Conservation (phyloP, 2,329 filamentous ascomycete genomes). For the Geosmithia morbida region DNA sequence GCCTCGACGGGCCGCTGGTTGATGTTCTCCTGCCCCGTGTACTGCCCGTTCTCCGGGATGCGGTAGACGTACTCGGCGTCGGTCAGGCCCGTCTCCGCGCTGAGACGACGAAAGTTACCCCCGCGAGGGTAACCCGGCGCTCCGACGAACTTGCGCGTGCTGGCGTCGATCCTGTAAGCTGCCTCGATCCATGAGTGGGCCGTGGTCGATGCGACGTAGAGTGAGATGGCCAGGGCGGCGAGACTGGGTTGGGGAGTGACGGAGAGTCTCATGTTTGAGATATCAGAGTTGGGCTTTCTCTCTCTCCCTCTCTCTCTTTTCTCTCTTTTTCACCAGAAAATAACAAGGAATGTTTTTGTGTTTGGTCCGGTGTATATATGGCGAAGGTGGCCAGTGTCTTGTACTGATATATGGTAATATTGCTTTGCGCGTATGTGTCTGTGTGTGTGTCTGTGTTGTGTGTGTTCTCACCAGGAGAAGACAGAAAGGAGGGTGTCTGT, state of each 20-base stretch:
- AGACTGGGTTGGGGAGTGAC: slow-evolving; percentile 9
- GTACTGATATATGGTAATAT: background rate
- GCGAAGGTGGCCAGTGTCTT: background rate
- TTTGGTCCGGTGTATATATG: background rate
- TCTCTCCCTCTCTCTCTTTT: no score
- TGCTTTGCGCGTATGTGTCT: background rate
- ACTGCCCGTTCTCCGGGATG: slow-evolving; percentile 48
- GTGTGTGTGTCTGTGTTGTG: background rate
- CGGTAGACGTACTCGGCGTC: slow-evolving; percentile 30
- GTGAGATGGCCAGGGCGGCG: slow-evolving; percentile 12
- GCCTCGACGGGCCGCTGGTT: slow-evolving; percentile 18
- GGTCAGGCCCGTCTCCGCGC: slow-evolving; percentile 34
- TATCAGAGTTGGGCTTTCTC: no score
- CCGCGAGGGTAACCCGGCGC: slow-evolving; percentile 56
- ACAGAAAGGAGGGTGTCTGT: background rate
- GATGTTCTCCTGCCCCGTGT: slow-evolving; percentile 42
- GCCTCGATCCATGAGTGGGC: slow-evolving; percentile 79
- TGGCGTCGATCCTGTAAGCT: slow-evolving; percentile 53
- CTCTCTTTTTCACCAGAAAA: no score
- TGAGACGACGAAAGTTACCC: slow-evolving; percentile 25
- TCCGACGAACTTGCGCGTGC: slow-evolving; percentile 44
- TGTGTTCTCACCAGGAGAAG: slow-evolving; percentile 1
- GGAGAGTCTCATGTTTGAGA: slow-evolving; percentile 2
- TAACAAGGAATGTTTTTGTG: background rate
- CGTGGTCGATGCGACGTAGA: slow-evolving; percentile 13